Percentiles rank a stretch among this genome's conserved stretches.
phyloP scores from a whole-genome alignment of 2,329 filamentous ascomycete species.

The Colletotrichum lupini region DNA sequence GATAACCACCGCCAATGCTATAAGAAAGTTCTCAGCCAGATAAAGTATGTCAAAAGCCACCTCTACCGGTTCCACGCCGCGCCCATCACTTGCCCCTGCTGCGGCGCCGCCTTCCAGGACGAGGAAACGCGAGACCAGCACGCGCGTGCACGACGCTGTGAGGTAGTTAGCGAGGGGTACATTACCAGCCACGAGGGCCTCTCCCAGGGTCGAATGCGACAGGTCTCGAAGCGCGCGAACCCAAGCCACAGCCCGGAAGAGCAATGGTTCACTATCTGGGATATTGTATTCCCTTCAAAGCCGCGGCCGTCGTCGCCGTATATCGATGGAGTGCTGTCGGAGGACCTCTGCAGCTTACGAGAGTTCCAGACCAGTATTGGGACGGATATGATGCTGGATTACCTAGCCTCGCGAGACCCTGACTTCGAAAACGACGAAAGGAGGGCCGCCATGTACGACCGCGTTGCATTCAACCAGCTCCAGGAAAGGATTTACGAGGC shows the following conservation, averaged over 20 bases:
- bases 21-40: slow-evolving; percentile 39
- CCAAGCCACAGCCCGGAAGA: slow-evolving; percentile 38
- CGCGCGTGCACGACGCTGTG: slow-evolving; percentile 23
- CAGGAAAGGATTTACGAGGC: slow-evolving; percentile 23
- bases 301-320: slow-evolving; percentile 40
- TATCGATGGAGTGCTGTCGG: slow-evolving; percentile 33
- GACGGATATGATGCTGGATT: not conserved
- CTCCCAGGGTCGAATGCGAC: slow-evolving; percentile 34
- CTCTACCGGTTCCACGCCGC: slow-evolving; percentile 40
- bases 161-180: not conserved
- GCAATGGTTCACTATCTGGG: slow-evolving; percentile 45
- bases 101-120: slow-evolving; percentile 38
- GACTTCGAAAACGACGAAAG: not conserved
- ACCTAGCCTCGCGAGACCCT: not conserved
- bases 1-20: slow-evolving; percentile 42
- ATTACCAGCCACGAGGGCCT: slow-evolving; percentile 3
- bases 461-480: not conserved
- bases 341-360: slow-evolving; percentile 20
- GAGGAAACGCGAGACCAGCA: slow-evolving; percentile 38
- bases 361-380: slow-evolving; percentile 9
- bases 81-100: slow-evolving; percentile 42
- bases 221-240: slow-evolving; percentile 35
- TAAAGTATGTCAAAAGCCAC: slow-evolving; percentile 46
- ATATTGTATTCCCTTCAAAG: slow-evolving; percentile 39
- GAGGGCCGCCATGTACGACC: not conserved